These are phyloP conservation scores for Cystoisospora suis DNA, from an alignment of 169 alveolate genomes.

Conservation along the genomic window DNA sequence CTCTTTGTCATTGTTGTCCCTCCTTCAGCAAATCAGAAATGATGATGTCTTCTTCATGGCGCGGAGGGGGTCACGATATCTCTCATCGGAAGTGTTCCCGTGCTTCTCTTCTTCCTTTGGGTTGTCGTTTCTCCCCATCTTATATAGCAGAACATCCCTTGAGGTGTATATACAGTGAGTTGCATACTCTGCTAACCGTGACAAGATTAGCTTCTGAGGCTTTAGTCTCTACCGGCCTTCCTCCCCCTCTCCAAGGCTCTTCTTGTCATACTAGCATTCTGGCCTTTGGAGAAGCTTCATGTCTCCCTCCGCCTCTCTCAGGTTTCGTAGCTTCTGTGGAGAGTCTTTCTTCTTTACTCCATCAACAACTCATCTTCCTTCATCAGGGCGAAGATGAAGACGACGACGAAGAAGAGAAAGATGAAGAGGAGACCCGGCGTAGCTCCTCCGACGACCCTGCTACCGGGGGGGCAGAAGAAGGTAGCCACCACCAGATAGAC, in stretches of 20 bases:
- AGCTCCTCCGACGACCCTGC: neutral
- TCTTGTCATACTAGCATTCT: too few relatives aligned
- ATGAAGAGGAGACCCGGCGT: neutral
- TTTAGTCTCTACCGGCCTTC: neutral
- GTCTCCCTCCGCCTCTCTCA: slow-evolving; percentile 10
- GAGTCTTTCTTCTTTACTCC: neutral
- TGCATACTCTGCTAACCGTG: slow-evolving; percentile 16
- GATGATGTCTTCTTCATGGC: neutral
- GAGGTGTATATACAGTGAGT: slow-evolving; percentile 23
- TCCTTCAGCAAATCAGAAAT: neutral
- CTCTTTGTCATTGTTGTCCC: neutral
- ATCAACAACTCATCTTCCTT: neutral
- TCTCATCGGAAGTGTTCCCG: neutral
- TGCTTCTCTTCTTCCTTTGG: neutral
- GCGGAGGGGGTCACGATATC: neutral
- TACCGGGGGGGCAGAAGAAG: neutral
- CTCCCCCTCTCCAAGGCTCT: neutral
- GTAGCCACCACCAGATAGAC: neutral
- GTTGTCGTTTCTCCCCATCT: neutral
- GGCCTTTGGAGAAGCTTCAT: neutral
- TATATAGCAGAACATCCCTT: neutral
- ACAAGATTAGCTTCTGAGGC: neutral
- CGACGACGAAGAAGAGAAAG: neutral
- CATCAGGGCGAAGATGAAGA: neutral
- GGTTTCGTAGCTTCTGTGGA: neutral